These are phyloP conservation scores for Aspergillus alliaceus DNA, from an alignment of 2,329 filamentous ascomycete species.

Conservation along the genomic window DNA sequence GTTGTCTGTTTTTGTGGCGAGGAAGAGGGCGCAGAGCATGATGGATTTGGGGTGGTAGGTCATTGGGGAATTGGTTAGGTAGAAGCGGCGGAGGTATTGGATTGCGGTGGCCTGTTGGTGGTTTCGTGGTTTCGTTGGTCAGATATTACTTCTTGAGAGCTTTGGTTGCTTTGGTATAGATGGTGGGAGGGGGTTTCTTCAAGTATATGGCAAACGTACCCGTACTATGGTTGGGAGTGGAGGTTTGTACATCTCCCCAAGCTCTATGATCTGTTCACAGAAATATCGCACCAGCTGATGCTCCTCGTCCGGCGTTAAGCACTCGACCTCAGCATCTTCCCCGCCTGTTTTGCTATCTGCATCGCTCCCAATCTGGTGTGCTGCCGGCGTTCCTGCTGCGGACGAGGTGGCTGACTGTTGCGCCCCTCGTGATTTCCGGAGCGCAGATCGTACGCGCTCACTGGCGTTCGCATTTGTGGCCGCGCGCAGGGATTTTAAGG, in stretches of 20 bases:
- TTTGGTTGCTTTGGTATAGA: not conserved
- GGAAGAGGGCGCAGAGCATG: constrained; percentile 85
- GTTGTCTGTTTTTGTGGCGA: constrained; percentile 90
- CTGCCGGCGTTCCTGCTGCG: constrained; percentile 29
- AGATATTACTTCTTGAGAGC: not conserved
- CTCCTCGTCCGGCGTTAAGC: constrained; percentile 82
- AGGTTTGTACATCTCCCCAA: constrained; percentile 59
- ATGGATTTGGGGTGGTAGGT: constrained; percentile 91
- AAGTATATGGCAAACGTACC: constrained; percentile 46
- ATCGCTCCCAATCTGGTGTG: constrained; percentile 32
- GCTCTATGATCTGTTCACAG: constrained; percentile 59
- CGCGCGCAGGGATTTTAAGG: constrained; percentile 69
- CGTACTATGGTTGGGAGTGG: constrained; percentile 60
- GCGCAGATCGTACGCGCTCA: constrained; percentile 62
- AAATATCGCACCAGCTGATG: constrained; percentile 78
- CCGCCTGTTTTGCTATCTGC: constrained; percentile 29
- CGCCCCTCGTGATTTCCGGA: constrained; percentile 49
- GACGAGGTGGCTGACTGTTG: constrained; percentile 33
- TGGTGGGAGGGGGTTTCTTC: not conserved
- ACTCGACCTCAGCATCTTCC: constrained; percentile 61
- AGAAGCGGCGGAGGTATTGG: constrained; percentile 90
- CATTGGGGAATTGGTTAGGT: constrained; percentile 93
- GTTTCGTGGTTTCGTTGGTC: not conserved
- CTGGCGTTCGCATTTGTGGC: constrained; percentile 79
- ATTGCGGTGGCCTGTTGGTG: constrained; percentile 69